A percentile compares a stretch with the other conserved stretches of the same genome.
Evolutionary conservation across 2,329 filamentous ascomycete species (phyloP).

Genomic region (Talaromyces sp.): DNA sequence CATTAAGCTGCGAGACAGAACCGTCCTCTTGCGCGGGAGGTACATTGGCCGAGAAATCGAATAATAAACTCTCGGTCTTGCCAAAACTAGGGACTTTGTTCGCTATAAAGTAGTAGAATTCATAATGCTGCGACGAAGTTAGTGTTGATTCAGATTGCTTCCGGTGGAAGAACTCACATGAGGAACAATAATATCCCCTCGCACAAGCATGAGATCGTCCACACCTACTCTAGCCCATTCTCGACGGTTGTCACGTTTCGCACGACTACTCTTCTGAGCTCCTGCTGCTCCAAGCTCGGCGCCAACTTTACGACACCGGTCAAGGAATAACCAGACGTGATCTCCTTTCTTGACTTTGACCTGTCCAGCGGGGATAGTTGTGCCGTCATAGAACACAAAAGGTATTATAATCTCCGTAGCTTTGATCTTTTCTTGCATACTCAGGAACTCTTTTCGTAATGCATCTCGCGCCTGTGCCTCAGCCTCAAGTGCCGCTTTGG

Average conservation of each 20-base stretch:
- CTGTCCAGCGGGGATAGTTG: slow-evolving; percentile 77
- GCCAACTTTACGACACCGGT: slow-evolving; percentile 85
- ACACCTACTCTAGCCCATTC: slow-evolving; percentile 94
- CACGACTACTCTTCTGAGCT: slow-evolving; percentile 45
- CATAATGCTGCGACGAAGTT: slow-evolving; percentile 68
- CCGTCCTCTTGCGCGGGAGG: slow-evolving; percentile 36
- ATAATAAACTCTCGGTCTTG: slow-evolving; percentile 72
- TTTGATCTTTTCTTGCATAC: slow-evolving; percentile 81
- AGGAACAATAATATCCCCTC: slow-evolving; percentile 86
- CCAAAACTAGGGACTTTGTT: slow-evolving; percentile 64
- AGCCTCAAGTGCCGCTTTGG: slow-evolving; percentile 70
- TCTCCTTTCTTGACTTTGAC: slow-evolving; percentile 92
- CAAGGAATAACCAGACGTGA: slow-evolving; percentile 86
- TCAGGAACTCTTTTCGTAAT: slow-evolving; percentile 74
- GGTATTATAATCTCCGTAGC: slow-evolving; percentile 84
- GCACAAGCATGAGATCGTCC: slow-evolving; percentile 90
- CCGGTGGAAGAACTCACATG: slow-evolving; percentile 61
- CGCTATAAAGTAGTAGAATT: slow-evolving; percentile 95
- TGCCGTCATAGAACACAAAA: slow-evolving; percentile 96
- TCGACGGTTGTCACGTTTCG: slow-evolving; percentile 59
- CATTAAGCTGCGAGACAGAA: slow-evolving; percentile 43
- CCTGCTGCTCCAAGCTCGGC: slow-evolving; percentile 74
- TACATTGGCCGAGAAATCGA: slow-evolving; percentile 63
- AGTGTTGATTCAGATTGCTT: slow-evolving; percentile 8
- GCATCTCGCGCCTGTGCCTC: slow-evolving; percentile 75